Conservation (phyloP, 495 filamentous ascomycete species). For the Trypethelium eluteriae region DNA sequence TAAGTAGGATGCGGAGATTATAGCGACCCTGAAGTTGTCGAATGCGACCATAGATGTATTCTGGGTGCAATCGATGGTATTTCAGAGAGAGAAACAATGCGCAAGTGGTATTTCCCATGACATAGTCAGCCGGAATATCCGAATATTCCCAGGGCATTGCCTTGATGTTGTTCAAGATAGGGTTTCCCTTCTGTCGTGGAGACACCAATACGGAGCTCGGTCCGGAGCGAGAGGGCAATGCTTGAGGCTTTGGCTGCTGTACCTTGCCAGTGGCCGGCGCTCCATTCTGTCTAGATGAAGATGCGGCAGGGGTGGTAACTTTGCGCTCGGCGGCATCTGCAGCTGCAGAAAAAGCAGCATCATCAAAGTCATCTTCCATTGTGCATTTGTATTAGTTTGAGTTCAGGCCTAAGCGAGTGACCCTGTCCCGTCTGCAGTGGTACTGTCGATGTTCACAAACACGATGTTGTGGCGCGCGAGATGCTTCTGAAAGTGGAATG, state of each 20-base stretch:
- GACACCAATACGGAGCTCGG: constrained; percentile 81
- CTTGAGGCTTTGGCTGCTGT: constrained; percentile 82
- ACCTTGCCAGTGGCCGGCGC: constrained; percentile 42
- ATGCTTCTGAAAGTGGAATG: neutral
- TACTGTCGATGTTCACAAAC: constrained; percentile 15
- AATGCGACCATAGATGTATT: constrained; percentile 95
- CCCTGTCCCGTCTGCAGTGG: neutral
- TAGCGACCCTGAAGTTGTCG: constrained; percentile 70
- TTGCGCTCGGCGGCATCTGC: constrained; percentile 43
- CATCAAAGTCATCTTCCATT: constrained; percentile 45
- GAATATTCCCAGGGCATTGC: constrained; percentile 93
- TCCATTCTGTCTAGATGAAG: constrained; percentile 12
- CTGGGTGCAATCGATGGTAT: constrained; percentile 93
- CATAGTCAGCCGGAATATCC: constrained; percentile 89
- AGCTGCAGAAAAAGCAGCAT: constrained; percentile 40
- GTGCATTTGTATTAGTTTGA: neutral
- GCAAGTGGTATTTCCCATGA: constrained; percentile 78
- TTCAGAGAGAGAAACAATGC: constrained; percentile 90
- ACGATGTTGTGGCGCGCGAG: constrained; percentile 10
- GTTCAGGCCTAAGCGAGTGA: neutral
- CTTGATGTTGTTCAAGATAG: constrained; percentile 72
- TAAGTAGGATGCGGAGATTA: constrained; percentile 72
- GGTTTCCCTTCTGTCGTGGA: constrained; percentile 85
- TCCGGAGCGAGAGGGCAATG: constrained; percentile 56
- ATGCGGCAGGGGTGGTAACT: constrained; percentile 27